Percentiles rank a stretch among this genome's conserved stretches.
phyloP scores from a whole-genome alignment of 257 asterid genomes.

The Nicotiana paniculata region DNA sequence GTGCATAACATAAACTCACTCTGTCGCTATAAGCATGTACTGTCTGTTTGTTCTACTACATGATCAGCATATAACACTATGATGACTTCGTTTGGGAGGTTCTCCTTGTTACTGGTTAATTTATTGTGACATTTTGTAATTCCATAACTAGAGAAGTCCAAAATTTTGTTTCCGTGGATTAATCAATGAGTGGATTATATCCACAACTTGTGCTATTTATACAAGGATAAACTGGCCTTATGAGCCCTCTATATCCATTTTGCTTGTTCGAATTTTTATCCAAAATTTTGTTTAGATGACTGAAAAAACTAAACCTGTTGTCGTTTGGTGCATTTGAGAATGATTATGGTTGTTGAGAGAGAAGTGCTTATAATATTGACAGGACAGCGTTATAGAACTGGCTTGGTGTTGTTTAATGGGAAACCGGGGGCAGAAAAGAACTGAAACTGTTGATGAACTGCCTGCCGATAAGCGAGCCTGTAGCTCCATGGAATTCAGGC shows the following conservation, averaged over 20 bases:
- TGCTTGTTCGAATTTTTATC: neutral
- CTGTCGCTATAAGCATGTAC: neutral
- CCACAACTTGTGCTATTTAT: neutral
- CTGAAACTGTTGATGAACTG: conserved; percentile 61
- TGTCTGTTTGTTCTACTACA: neutral
- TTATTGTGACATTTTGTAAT: neutral
- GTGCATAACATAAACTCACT: no score
- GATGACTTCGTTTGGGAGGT: neutral
- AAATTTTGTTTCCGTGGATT: neutral
- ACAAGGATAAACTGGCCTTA: neutral
- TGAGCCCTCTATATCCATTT: neutral
- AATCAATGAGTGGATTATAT: neutral
- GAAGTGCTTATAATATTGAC: neutral
- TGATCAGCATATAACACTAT: neutral
- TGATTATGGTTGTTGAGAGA: neutral
- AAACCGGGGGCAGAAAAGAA: conserved; percentile 85
- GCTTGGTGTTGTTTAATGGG: conserved; percentile 40
- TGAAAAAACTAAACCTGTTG: neutral
- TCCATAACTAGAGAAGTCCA: neutral
- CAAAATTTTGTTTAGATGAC: neutral
- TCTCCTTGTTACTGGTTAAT: neutral
- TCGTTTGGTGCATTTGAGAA: neutral
- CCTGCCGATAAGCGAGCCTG: conserved; percentile 97
- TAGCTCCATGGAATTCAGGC: conserved; percentile 61
- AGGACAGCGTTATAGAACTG: conserved; percentile 9